phyloP scores from a whole-genome alignment of 768 basidiomycete species.

The Lentinula aciculospora region DNA sequence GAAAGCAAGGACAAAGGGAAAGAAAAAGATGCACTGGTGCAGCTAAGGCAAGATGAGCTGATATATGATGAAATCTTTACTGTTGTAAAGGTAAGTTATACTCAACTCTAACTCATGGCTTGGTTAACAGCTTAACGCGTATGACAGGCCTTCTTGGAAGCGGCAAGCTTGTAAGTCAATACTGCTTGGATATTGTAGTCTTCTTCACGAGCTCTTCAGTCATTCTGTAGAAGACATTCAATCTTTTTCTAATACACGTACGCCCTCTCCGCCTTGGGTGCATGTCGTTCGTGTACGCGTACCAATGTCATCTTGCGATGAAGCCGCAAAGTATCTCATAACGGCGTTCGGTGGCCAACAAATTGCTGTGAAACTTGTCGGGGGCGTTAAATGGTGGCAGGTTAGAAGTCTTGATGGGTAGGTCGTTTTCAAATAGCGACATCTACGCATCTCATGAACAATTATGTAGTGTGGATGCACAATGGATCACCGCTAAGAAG shows the following conservation, averaged over 20 bases:
- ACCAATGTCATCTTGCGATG: conserved; percentile 70
- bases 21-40: conserved; percentile 18
- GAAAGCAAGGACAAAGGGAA: conserved; percentile 22
- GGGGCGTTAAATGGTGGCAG: conserved; percentile 98
- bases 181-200: background rate
- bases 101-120: background rate
- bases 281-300: conserved; percentile 66
- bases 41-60: conserved; percentile 65
- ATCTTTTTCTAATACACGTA: conserved; percentile 74
- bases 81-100: conserved; percentile 56
- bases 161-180: conserved; percentile 54
- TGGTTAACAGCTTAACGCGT: background rate
- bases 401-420: conserved; percentile 80
- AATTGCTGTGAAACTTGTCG: conserved; percentile 61
- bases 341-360: conserved; percentile 83
- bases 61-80: conserved; percentile 79
- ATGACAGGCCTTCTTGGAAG: conserved; percentile 66
- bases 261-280: conserved; percentile 82
- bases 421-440: conserved; percentile 16
- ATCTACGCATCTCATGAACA: conserved; percentile 7
- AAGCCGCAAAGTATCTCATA: conserved; percentile 69
- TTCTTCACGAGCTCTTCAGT: conserved; percentile 27
- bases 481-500: conserved; percentile 85
- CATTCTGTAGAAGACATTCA: conserved; percentile 86
- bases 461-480: conserved; percentile 66